Conservation (phyloP, 768 basidiomycete genomes). For the Hebeloma cylindrosporum region DNA sequence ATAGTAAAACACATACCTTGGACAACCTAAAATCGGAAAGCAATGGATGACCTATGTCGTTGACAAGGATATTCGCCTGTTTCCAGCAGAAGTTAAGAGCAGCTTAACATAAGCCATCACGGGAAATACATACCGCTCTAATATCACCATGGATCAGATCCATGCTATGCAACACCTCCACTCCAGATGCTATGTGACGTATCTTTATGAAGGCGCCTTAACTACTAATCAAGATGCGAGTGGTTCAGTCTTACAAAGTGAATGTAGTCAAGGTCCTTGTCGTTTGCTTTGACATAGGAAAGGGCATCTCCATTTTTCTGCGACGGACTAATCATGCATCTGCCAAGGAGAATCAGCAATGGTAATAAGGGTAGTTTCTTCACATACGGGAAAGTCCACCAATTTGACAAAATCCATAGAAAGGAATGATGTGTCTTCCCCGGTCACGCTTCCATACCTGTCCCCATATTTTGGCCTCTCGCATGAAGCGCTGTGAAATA, state of each 20-base stretch:
- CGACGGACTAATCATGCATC: slow-evolving; percentile 62
- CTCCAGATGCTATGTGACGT: slow-evolving; percentile 43
- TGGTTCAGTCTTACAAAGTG: slow-evolving; percentile 35
- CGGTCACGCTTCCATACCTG: slow-evolving; percentile 52
- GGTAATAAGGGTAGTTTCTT: not conserved
- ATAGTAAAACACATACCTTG: slow-evolving; percentile 32
- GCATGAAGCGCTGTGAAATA: slow-evolving; percentile 43
- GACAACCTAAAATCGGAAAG: slow-evolving; percentile 60
- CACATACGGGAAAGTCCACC: slow-evolving; percentile 55
- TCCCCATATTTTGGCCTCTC: slow-evolving; percentile 57
- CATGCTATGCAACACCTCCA: slow-evolving; percentile 51
- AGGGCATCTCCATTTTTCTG: slow-evolving; percentile 51
- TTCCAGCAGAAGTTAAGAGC: not conserved
- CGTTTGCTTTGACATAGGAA: slow-evolving; percentile 43
- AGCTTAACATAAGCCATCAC: not conserved
- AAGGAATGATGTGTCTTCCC: slow-evolving; percentile 53
- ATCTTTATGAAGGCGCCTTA: slow-evolving; percentile 32
- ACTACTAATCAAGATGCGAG: not conserved
- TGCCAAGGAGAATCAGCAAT: slow-evolving; percentile 20
- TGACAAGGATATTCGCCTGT: slow-evolving; percentile 51
- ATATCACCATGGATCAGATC: slow-evolving; percentile 56
- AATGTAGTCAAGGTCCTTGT: slow-evolving; percentile 39
- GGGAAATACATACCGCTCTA: slow-evolving; percentile 40
- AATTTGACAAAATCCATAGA: slow-evolving; percentile 56
- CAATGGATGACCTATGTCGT: slow-evolving; percentile 44